These are phyloP conservation scores for Chlorella variabilis DNA, from an alignment of 163 green algal species.

Conservation along the genomic window DNA sequence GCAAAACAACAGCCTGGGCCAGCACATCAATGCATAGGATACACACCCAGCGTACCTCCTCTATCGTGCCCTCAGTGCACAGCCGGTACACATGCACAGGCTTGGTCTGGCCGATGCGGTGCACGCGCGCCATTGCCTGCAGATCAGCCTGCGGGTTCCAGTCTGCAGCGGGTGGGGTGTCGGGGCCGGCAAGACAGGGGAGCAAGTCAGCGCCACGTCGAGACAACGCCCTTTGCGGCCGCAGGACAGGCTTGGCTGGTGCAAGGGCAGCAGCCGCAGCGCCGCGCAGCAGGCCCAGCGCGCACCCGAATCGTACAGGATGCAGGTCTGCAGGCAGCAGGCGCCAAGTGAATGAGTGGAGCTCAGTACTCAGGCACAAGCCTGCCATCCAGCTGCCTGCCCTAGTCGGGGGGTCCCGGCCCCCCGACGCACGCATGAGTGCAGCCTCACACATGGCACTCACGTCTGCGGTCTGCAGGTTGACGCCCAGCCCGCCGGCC, in stretches of 20 bases:
- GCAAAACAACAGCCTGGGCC: too few relatives aligned
- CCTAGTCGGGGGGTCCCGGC: background rate
- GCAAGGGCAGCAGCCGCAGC: background rate
- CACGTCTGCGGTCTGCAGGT: slow-evolving; percentile 54
- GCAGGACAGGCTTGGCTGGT: too few relatives aligned
- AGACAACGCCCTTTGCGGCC: too few relatives aligned
- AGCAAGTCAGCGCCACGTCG: too few relatives aligned
- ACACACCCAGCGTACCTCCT: slow-evolving; percentile 52
- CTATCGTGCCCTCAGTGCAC: slow-evolving; percentile 64
- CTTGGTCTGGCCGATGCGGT: slow-evolving; percentile 86
- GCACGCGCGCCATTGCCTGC: slow-evolving; percentile 84
- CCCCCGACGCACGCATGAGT: too few relatives aligned
- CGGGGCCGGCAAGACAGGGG: too few relatives aligned
- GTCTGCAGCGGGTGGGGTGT: background rate
- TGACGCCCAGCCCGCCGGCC: slow-evolving; percentile 64
- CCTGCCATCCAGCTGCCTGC: background rate
- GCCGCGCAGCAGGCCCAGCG: background rate
- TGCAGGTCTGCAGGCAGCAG: background rate
- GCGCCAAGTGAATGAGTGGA: background rate
- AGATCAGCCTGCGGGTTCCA: slow-evolving; percentile 45
- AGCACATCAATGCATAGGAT: too few relatives aligned
- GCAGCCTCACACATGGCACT: slow-evolving; percentile 37
- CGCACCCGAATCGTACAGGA: slow-evolving; percentile 11
- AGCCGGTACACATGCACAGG: slow-evolving; percentile 75
- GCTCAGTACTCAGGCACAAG: background rate